Percentiles rank a stretch among this genome's conserved stretches.
phyloP scores from a whole-genome alignment of 345 rosid genomes.

The Syzygium jambos region DNA sequence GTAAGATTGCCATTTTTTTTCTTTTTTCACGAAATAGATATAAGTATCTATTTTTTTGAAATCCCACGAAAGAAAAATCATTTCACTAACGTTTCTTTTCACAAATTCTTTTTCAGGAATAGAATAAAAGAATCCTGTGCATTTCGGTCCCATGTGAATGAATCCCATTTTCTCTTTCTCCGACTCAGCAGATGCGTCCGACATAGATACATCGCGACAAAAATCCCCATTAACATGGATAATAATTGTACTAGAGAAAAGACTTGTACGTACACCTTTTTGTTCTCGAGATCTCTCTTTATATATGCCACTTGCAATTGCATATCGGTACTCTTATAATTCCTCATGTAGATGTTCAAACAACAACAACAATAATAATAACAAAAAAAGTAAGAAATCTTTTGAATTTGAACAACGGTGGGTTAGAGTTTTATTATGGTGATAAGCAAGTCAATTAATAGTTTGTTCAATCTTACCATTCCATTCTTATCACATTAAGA shows the following conservation, averaged over 20 bases:
- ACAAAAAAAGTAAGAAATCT: background rate
- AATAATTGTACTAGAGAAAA: background rate
- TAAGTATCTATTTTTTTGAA: background rate
- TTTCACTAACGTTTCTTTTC: background rate
- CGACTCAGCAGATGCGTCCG: conserved; percentile 39
- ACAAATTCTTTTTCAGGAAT: background rate
- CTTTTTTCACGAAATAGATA: background rate
- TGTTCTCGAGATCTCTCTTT: background rate
- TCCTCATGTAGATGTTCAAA: background rate
- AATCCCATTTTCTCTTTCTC: conserved; percentile 13
- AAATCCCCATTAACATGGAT: background rate
- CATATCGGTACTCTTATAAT: background rate
- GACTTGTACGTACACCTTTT: background rate
- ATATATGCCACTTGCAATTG: background rate
- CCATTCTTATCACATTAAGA: background rate
- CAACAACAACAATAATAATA: background rate
- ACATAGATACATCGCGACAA: conserved; percentile 18
- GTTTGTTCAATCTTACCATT: background rate
- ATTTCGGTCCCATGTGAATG: conserved; percentile 35
- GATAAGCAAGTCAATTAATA: background rate
- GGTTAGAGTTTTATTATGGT: background rate
- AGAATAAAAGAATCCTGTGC: background rate
- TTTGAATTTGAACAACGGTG: background rate
- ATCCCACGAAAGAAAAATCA: background rate
- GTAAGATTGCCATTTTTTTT: background rate